Evolutionary conservation across 164 flowering plant species (phyloP).

Genomic region (Dillenia turbinata): DNA sequence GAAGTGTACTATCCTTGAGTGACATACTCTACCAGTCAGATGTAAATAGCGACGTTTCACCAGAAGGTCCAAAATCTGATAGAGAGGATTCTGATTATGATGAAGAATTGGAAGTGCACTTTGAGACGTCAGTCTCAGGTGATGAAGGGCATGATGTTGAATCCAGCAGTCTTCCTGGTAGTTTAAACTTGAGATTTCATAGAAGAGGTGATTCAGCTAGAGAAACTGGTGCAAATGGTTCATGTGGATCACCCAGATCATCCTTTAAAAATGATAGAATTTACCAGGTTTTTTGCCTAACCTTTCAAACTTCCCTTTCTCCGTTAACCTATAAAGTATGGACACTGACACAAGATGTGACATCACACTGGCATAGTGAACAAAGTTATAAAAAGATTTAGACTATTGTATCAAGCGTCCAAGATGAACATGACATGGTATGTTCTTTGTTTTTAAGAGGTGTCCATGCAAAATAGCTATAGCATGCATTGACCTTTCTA

Average conservation of each 20-base stretch:
- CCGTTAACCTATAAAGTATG: too few relatives aligned
- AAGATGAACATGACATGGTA: too few relatives aligned
- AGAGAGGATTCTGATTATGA: conserved; percentile 95
- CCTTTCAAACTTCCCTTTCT: too few relatives aligned
- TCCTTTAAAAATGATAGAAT: conserved; percentile 48
- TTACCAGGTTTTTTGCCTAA: conserved; percentile 45
- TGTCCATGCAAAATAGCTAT: too few relatives aligned
- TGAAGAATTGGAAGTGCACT: conserved; percentile 84
- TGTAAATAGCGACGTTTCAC: conserved; percentile 71
- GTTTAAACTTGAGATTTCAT: conserved; percentile 72
- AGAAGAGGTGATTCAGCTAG: conserved; percentile 46
- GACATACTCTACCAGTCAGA: conserved; percentile 71
- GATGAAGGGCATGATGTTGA: conserved; percentile 71
- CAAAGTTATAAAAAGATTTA: too few relatives aligned
- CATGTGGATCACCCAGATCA: conserved; percentile 53
- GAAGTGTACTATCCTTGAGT: conserved; percentile 57
- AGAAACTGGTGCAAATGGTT: conserved; percentile 53
- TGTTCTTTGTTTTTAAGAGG: too few relatives aligned
- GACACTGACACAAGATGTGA: too few relatives aligned
- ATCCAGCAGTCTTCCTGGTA: conserved; percentile 58
- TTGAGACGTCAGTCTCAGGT: conserved; percentile 74
- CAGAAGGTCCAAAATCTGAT: conserved; percentile 79
- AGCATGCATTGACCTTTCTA: too few relatives aligned
- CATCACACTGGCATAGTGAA: too few relatives aligned
- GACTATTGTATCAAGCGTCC: too few relatives aligned